Conservation (phyloP, 2,329 filamentous ascomycete genomes). For the Simplicillium aogashimaense region DNA sequence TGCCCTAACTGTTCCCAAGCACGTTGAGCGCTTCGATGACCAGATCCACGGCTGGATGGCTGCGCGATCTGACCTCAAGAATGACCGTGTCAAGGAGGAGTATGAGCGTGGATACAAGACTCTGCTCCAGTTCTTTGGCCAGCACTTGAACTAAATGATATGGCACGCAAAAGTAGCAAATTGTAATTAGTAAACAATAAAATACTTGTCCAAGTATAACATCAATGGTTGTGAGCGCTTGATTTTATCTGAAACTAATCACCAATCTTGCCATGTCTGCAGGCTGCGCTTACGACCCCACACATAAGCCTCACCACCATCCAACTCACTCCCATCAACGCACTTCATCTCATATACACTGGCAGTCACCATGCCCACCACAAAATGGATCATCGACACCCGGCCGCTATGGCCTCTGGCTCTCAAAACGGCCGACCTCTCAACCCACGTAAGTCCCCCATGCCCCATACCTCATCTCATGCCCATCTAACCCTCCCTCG, state of each 20-base stretch:
- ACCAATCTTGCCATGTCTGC: too few species aligned
- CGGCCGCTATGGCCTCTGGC: slow-evolving; percentile 45
- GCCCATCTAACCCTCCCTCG: slow-evolving; percentile 2
- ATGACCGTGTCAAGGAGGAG: slow-evolving; percentile 49
- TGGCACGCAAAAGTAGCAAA: neutral
- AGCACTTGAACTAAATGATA: slow-evolving; percentile 27
- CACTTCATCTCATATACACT: too few species aligned
- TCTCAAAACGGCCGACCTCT: slow-evolving; percentile 35
- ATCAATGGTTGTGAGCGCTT: too few species aligned
- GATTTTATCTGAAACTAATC: too few species aligned
- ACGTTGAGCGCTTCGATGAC: slow-evolving; percentile 55
- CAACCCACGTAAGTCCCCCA: slow-evolving; percentile 28
- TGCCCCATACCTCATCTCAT: neutral
- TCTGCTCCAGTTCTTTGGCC: slow-evolving; percentile 45
- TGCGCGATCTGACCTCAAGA: slow-evolving; percentile 48
- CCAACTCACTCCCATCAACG: too few species aligned
- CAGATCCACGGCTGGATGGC: slow-evolving; percentile 71
- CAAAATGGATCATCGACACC: slow-evolving; percentile 56
- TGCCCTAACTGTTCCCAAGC: slow-evolving; percentile 42
- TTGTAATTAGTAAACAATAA: neutral
- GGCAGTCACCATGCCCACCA: slow-evolving; percentile 15
- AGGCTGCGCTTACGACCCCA: too few species aligned
- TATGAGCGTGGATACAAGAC: slow-evolving; percentile 53
- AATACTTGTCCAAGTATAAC: too few species aligned
- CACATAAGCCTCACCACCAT: too few species aligned